Conservation (phyloP, 2,329 filamentous ascomycete genomes). For the Dactylellina leptospora region DNA sequence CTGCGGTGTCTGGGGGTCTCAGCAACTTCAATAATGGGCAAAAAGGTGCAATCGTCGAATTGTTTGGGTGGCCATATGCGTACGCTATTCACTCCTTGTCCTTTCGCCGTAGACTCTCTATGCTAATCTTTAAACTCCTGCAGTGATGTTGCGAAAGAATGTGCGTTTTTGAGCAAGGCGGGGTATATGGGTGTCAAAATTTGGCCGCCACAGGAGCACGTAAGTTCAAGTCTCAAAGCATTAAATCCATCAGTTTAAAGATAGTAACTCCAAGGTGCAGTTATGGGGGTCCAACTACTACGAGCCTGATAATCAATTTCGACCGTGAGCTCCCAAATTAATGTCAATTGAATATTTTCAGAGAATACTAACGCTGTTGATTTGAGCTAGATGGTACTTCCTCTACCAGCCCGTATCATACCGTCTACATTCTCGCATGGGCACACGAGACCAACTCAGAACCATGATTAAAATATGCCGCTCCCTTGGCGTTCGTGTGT, state of each 20-base stretch:
- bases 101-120: not conserved
- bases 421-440: conserved; percentile 57
- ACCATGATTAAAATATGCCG: conserved; percentile 57
- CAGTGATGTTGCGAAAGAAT: conserved; percentile 58
- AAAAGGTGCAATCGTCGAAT: conserved; percentile 58
- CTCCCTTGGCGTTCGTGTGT: conserved; percentile 57
- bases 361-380: not conserved
- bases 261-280: not conserved
- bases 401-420: conserved; percentile 58
- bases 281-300: conserved; percentile 58
- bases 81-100: not conserved
- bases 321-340: conserved; percentile 55
- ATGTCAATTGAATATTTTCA: not conserved
- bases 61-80: conserved; percentile 58
- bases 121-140: not conserved
- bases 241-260: not conserved
- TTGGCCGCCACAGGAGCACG: conserved; percentile 58
- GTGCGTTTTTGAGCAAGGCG: conserved; percentile 57
- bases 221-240: conserved; percentile 5
- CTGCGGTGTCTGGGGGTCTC: conserved; percentile 55
- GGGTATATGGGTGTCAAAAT: conserved; percentile 59
- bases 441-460: conserved; percentile 57
- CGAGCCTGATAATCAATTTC: conserved; percentile 58
- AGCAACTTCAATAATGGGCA: conserved; percentile 57
- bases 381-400: conserved; percentile 28